Conservation (phyloP, 2,329 filamentous ascomycete species). For the Cladosporium austrohemisphaericum region DNA sequence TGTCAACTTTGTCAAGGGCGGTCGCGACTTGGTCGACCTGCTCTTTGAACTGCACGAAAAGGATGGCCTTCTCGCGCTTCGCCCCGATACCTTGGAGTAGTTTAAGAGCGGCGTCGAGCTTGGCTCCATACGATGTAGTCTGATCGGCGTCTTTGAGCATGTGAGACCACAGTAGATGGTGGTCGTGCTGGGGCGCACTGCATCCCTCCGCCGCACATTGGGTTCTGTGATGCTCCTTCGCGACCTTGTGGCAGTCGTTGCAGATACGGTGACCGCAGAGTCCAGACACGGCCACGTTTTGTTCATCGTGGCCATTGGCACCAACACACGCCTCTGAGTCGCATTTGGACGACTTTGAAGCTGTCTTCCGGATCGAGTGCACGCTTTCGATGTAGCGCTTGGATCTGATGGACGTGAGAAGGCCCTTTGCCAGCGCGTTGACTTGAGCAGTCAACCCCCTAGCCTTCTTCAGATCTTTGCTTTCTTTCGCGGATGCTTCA, state of each 20-base stretch:
- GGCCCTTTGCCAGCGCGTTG: slow-evolving; percentile 20
- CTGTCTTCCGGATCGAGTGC: slow-evolving; percentile 6
- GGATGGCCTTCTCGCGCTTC: slow-evolving; percentile 47
- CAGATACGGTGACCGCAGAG: slow-evolving; percentile 54
- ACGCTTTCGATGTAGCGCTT: slow-evolving; percentile 25
- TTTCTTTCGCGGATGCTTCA: neutral
- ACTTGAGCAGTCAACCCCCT: slow-evolving; percentile 3
- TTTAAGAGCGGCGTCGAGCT: slow-evolving; percentile 45
- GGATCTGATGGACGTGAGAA: slow-evolving; percentile 23
- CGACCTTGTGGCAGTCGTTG: slow-evolving; percentile 34
- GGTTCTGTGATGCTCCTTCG: slow-evolving; percentile 25
- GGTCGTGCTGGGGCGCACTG: slow-evolving; percentile 34
- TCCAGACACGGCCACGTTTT: slow-evolving; percentile 37
- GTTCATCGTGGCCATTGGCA: neutral
- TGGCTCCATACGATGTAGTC: slow-evolving; percentile 39
- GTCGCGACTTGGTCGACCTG: slow-evolving; percentile 39
- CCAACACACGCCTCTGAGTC: neutral
- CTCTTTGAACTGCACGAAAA: slow-evolving; percentile 54
- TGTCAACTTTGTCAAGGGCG: slow-evolving; percentile 31
- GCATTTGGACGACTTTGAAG: neutral
- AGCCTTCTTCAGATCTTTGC: neutral
- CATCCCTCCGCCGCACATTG: slow-evolving; percentile 42
- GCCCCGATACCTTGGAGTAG: slow-evolving; percentile 41
- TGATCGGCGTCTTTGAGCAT: slow-evolving; percentile 32
- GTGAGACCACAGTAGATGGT: slow-evolving; percentile 40